These are phyloP conservation scores for Nymphaea thermarum DNA, from an alignment of 164 flowering plant species.

Conservation along the genomic window DNA sequence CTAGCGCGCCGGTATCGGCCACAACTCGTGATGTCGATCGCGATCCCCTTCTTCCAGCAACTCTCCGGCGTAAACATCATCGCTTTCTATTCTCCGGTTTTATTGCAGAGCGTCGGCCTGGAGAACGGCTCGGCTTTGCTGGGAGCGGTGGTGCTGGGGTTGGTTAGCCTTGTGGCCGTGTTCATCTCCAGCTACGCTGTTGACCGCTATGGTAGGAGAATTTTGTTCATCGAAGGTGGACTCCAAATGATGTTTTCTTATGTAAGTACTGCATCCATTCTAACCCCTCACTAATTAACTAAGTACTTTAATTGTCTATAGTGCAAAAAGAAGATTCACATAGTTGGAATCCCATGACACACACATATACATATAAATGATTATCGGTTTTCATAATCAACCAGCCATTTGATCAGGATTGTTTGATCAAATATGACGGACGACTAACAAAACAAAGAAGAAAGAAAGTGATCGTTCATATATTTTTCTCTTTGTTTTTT, in stretches of 20 bases:
- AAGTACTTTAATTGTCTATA: too few species aligned
- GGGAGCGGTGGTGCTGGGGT: constrained; percentile 44
- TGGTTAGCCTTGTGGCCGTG: constrained; percentile 34
- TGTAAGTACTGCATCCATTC: constrained; percentile 13
- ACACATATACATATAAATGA: too few species aligned
- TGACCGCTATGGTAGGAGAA: constrained; percentile 52
- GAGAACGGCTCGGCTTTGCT: constrained; percentile 44
- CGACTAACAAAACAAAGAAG: too few species aligned
- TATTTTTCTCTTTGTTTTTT: too few species aligned
- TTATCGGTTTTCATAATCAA: background rate
- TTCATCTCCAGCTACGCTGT: constrained; percentile 37
- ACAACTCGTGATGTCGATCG: background rate
- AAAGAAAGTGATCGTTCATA: too few species aligned
- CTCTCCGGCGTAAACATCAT: constrained; percentile 18
- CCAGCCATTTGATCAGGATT: too few species aligned
- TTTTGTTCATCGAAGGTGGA: constrained; percentile 49
- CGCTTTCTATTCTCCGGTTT: constrained; percentile 61
- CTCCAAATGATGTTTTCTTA: constrained; percentile 42
- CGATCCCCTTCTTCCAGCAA: constrained; percentile 1
- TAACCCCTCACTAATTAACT: background rate
- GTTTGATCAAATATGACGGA: too few species aligned
- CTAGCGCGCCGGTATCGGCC: background rate
- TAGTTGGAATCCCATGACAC: too few species aligned
- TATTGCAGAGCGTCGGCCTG: constrained; percentile 57
- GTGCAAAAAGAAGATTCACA: too few species aligned